Conservation (phyloP, 768 basidiomycete genomes). For the Phylloporus arenicola region DNA sequence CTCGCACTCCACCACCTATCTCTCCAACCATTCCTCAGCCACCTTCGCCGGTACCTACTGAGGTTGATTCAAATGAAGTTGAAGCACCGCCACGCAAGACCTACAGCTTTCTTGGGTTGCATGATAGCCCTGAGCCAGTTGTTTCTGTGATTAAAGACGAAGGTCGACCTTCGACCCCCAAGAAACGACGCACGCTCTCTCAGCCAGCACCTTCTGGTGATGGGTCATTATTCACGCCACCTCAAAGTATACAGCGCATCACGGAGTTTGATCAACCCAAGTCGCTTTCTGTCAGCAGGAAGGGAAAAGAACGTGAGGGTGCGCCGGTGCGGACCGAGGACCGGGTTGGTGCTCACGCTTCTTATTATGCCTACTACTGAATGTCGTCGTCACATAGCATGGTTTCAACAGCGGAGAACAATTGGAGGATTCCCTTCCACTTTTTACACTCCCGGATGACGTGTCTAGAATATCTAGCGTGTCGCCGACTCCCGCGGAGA, state of each 20-base stretch:
- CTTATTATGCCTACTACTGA: not conserved
- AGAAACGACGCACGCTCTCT: slow-evolving; percentile 15
- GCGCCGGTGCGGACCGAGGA: not conserved
- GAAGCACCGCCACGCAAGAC: slow-evolving; percentile 9
- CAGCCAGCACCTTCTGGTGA: not conserved
- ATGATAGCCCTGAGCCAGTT: slow-evolving; percentile 8
- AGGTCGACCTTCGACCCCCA: slow-evolving; percentile 21
- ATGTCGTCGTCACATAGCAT: not conserved
- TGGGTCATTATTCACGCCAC: slow-evolving; percentile 22
- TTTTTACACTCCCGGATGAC: slow-evolving; percentile 14
- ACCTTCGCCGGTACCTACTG: slow-evolving; percentile 24
- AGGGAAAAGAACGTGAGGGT: slow-evolving; percentile 25
- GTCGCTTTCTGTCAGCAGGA: slow-evolving; percentile 13
- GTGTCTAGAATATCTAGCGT: slow-evolving; percentile 7
- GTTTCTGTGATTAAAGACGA: slow-evolving; percentile 7
- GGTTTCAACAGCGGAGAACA: not conserved
- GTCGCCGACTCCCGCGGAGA: slow-evolving; percentile 24
- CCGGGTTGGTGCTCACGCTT: slow-evolving; percentile 13
- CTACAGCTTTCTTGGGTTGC: slow-evolving; percentile 24
- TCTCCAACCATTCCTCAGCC: slow-evolving; percentile 12
- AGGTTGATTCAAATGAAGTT: slow-evolving; percentile 16
- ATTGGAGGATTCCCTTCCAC: slow-evolving; percentile 16
- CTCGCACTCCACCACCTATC: not conserved
- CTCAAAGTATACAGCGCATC: slow-evolving; percentile 19
- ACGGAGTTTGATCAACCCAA: not conserved